Percentiles rank a stretch among this genome's conserved stretches.
phyloP scores from a whole-genome alignment of 305 asterid species.

The Coffea humblotiana region DNA sequence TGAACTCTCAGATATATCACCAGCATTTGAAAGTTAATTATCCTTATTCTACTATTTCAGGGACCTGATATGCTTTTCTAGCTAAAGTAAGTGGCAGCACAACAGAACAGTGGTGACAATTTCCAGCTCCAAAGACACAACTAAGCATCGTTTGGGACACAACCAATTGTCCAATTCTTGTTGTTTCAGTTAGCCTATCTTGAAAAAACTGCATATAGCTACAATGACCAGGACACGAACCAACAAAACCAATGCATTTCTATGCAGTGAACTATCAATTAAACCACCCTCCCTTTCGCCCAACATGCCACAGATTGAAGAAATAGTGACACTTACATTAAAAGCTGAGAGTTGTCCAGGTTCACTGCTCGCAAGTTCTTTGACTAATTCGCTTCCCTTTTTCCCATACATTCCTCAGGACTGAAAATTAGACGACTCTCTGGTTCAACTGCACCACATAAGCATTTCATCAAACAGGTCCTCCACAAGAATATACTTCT shows the following conservation, averaged over 20 bases:
- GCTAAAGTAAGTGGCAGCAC: no score
- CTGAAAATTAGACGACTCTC: neutral
- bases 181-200: neutral
- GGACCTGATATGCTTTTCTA: neutral
- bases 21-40: no score
- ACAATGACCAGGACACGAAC: neutral
- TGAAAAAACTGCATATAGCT: neutral
- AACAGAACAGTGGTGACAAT: no score
- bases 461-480: constrained; percentile 48
- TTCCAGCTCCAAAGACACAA: no score
- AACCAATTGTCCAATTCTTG: no score
- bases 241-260: neutral
- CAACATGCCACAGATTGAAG: neutral
- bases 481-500: constrained; percentile 6
- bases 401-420: constrained; percentile 55
- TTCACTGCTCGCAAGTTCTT: constrained; percentile 63
- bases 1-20: neutral
- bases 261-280: neutral
- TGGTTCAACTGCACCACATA: constrained; percentile 27
- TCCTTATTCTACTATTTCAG: neutral
- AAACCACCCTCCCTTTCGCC: neutral
- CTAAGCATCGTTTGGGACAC: neutral
- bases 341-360: constrained; percentile 78
- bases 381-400: constrained; percentile 68
- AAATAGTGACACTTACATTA: constrained; percentile 45